Evolutionary conservation across 1,284 basidiomycete genomes (phyloP), one percentile per base, ranked within the genome.

Genomic region (Ceratobasidium sp.): DNA sequence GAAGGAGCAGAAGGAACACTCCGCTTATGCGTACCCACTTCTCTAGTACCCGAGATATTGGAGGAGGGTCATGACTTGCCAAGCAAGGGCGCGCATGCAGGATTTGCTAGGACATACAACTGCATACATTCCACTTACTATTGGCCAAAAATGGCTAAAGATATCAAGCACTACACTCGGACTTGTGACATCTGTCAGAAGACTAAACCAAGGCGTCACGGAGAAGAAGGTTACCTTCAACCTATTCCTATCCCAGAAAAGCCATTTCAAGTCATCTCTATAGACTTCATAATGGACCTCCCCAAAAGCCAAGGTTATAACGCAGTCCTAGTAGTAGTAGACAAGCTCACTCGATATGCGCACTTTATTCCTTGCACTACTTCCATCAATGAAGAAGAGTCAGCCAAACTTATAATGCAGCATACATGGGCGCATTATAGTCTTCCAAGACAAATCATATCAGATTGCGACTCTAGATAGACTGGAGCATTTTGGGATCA

Each of bases 241-340:
- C 84, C 85, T 0, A 82, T 87, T n/a, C 82, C 82, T 1, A 84
- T 87, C 13, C 86, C 87, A 4, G 5, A 78, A 61, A 50, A 81
- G 13, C 88, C 87, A 0, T 90, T 85, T 83, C 80, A 81, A 42
- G 82, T 83, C 0, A 82, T 89, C 3, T 85, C 85, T 0, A 85
- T 89, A 84, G 88, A 90, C 78, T 83, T 87, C 66, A 88, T 90
- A 40, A 83, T 83, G 6, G 83, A 84, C 23, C 82, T 90, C 0
- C 88, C 88, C 0, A 4, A 9, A 9, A 85, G 84, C 0, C 79
- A 82, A 2, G 84, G 85, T 0, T 86, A 76, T 79, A 82, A 84
- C 77, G 71, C 81, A 2, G 84, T 88, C 44, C 80, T 86, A 3
- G 85, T 87, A 1, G 77, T 86, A 0, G 85, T 86, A 3, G 83